A percentile compares a stretch with the other conserved stretches of the same genome.
phyloP scores from a whole-genome alignment of 768 basidiomycete species.

The Podaxis sp. region DNA sequence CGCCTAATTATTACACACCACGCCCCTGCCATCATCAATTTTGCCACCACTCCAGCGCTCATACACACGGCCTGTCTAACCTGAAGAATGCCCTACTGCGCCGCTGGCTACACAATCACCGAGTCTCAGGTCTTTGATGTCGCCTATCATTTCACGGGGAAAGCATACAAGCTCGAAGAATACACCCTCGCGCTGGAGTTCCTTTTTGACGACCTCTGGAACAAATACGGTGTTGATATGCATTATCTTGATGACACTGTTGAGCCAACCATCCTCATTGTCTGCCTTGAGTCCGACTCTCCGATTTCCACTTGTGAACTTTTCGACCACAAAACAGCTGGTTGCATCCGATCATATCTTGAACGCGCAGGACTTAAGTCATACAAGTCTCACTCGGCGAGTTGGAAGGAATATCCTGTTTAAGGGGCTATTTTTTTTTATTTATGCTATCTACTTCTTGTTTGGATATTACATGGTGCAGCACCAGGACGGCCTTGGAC shows the following conservation, averaged over 20 bases:
- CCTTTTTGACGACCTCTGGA: constrained; percentile 5
- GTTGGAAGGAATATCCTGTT: constrained; percentile 6
- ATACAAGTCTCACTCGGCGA: not conserved
- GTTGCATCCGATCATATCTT: constrained; percentile 1
- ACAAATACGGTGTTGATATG: constrained; percentile 10
- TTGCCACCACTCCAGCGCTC: not conserved
- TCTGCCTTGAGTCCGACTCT: constrained; percentile 6
- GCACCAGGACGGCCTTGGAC: no score
- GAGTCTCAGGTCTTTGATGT: not conserved
- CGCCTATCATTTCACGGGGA: constrained; percentile 11
- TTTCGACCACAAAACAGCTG: not conserved
- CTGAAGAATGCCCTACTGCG: constrained; percentile 8
- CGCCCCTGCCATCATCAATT: not conserved
- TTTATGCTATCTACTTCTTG: no score
- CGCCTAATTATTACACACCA: not conserved
- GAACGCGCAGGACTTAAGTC: constrained; percentile 7
- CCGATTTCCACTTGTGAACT: constrained; percentile 1
- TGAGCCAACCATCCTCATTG: constrained; percentile 13
- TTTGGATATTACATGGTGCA: no score
- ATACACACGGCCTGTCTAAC: not conserved
- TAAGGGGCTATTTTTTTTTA: not conserved
- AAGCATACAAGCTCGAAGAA: constrained; percentile 10
- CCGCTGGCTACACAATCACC: constrained; percentile 12
- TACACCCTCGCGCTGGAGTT: not conserved
- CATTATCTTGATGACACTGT: constrained; percentile 9